Evolutionary conservation across 1,284 basidiomycete genomes (phyloP).

Genomic region (Cutaneotrichosporon spelunceum): DNA sequence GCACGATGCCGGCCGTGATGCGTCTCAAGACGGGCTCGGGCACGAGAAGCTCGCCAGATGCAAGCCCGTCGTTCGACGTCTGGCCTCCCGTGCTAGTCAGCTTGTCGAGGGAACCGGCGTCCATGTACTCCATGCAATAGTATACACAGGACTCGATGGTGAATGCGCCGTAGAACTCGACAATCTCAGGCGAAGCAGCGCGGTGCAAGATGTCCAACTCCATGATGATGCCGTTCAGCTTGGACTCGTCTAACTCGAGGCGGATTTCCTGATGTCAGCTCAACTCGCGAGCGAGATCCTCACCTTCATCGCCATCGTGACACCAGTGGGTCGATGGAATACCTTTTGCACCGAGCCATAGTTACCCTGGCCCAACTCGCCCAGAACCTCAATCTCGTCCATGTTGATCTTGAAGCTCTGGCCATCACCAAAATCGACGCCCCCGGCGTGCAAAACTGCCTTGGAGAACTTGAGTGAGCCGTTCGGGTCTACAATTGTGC

Average conservation of each 20-base stretch:
- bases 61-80: slow-evolving; percentile 7
- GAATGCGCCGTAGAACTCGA: slow-evolving; percentile 98
- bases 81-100: slow-evolving; percentile 58
- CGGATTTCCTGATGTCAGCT: slow-evolving; percentile 76
- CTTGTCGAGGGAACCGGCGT: slow-evolving; percentile 89
- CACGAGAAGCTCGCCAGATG: slow-evolving; percentile 51
- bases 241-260: slow-evolving; percentile 90
- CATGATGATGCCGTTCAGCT: slow-evolving; percentile 95
- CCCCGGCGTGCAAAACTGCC: slow-evolving; percentile 84
- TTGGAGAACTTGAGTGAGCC: slow-evolving; percentile 94
- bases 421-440: slow-evolving; percentile 93
- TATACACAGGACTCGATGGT: slow-evolving; percentile 98
- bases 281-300: slow-evolving; percentile 18
- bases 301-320: slow-evolving; percentile 99
- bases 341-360: slow-evolving; percentile 98
- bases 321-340: slow-evolving; percentile 87
- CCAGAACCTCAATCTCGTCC: slow-evolving; percentile 84
- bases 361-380: slow-evolving; percentile 85
- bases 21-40: slow-evolving; percentile 82
- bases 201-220: slow-evolving; percentile 97
- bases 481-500: slow-evolving; percentile 91
- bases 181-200: slow-evolving; percentile 83
- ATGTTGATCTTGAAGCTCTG: slow-evolving; percentile 93
- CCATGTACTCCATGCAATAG: slow-evolving; percentile 99
- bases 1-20: slow-evolving; percentile 77